phyloP scores from a whole-genome alignment of 495 filamentous ascomycete species.

The Trichoderma gamsii region DNA sequence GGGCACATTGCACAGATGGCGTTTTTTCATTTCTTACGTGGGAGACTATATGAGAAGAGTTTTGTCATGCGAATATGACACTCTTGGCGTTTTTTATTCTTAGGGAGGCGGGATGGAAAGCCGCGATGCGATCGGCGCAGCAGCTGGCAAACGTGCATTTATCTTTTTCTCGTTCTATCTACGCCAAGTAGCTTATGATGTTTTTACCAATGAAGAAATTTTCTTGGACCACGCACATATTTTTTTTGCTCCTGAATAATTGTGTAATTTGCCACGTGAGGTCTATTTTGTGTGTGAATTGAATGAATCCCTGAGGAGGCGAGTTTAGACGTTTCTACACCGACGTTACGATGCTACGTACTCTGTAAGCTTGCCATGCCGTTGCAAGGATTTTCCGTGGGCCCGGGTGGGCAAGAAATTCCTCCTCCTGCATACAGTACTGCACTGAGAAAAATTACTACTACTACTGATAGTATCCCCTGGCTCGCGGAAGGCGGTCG shows the following conservation, averaged over 20 bases:
- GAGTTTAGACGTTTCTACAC: not conserved
- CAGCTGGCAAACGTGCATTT: not conserved
- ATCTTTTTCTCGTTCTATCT: conserved; percentile 3
- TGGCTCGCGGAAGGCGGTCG: conserved; percentile 5
- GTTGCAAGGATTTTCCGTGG: not conserved
- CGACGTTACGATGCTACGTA: not conserved
- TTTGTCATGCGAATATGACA: conserved; percentile 1
- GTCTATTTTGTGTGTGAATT: not conserved
- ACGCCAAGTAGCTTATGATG: conserved; percentile 7
- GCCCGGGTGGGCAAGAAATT: not conserved
- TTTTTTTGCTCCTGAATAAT: not conserved
- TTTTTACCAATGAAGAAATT: conserved; percentile 4
- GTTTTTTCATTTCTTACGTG: not conserved
- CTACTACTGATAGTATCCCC: not conserved
- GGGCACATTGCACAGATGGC: conserved; percentile 9
- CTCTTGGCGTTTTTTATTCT: conserved; percentile 15
- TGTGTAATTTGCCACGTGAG: not conserved
- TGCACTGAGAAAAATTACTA: too few relatives aligned
- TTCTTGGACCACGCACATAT: not conserved
- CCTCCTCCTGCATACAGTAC: not conserved
- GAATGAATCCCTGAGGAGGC: not conserved
- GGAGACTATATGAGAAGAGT: not conserved
- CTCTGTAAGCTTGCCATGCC: not conserved
- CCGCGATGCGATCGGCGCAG: conserved; percentile 1
- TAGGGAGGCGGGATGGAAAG: conserved; percentile 1